Percentiles rank a stretch among this genome's conserved stretches.
Conservation (phyloP, 2,329 filamentous ascomycete genomes). For the Xylaria sp. region DNA sequence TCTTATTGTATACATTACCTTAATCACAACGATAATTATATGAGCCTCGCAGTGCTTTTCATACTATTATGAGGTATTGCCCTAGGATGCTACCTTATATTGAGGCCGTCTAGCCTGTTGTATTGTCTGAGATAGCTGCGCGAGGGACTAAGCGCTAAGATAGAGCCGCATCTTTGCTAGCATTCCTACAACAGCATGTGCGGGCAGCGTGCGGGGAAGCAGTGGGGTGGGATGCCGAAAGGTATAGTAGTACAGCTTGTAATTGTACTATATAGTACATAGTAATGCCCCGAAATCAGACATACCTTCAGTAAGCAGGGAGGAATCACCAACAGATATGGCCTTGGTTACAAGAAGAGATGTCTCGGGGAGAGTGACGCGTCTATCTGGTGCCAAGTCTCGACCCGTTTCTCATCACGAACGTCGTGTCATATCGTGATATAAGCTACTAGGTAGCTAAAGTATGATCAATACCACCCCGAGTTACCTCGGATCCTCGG, state of each 20-base stretch:
- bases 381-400: not conserved
- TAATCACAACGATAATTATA: too few species aligned
- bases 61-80: too few species aligned
- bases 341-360: not conserved
- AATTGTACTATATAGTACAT: not conserved
- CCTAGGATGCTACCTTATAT: too few species aligned
- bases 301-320: not conserved
- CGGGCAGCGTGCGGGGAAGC: not conserved
- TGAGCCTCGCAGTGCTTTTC: too few species aligned
- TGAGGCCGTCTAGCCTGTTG: too few species aligned
- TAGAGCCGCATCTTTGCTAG: not conserved
- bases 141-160: not conserved
- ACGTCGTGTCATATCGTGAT: not conserved
- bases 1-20: too few species aligned
- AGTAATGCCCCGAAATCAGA: not conserved
- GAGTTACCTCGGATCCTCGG: not conserved
- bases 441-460: not conserved
- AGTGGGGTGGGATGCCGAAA: not conserved
- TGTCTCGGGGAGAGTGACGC: not conserved
- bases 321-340: not conserved
- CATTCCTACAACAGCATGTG: not conserved
- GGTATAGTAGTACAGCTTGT: too few species aligned
- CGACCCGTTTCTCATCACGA: not conserved
- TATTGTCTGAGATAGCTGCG: not conserved
- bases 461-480: conserved; percentile 11